Base-by-base conservation (phyloP, 257 asterid species). In the Capsicum chinense region DNA sequence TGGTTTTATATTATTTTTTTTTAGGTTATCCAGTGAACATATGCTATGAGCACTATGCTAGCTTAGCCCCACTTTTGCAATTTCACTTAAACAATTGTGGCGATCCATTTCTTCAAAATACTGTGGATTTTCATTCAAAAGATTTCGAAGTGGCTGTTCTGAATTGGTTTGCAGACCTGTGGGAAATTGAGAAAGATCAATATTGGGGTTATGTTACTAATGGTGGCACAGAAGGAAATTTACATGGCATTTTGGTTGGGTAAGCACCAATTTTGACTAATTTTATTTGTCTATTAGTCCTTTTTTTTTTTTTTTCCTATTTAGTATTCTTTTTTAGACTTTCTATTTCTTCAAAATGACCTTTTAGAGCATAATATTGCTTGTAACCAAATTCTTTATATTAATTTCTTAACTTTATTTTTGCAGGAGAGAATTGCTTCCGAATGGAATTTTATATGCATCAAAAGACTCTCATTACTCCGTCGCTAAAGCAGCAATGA, bases 211-310 rank as follows among this genome's bases (percentile, higher is more conserved):
- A 86, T 52, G 21, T 86, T 8, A 86, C 89, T 3, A 86, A 84
- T 56, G 86, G 89, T 16, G 89, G 89, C 10, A 86, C 89, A 0
- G 87, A 86, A 80, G 87, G 87, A 81, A 87, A 87, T 74, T 69
- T 84, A 10, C 89, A 87, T 80, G 89, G 85, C 8, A 76, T 87
- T 57, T 64, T 85, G 58, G 69, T 87, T 0, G 89, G 89, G 87
- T 86, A 44, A 48, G 85, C 11, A 73, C 56, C 39, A 67, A 6
- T 33, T 81, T 50, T 54, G 0, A n/a, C 50, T 59, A 80, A 0
- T n/a, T 9, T 21, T 11, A 2, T 21, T 5, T 63, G 9, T 62
- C 12, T 8, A 21, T 9, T 62, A 62, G 5, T 7, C 19, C 19
- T 58, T 5, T 57, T 16, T 57, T 57, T 14, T 1, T 57, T 15